Conservation (phyloP, 768 basidiomycete species). For the Leccinum boreale region DNA sequence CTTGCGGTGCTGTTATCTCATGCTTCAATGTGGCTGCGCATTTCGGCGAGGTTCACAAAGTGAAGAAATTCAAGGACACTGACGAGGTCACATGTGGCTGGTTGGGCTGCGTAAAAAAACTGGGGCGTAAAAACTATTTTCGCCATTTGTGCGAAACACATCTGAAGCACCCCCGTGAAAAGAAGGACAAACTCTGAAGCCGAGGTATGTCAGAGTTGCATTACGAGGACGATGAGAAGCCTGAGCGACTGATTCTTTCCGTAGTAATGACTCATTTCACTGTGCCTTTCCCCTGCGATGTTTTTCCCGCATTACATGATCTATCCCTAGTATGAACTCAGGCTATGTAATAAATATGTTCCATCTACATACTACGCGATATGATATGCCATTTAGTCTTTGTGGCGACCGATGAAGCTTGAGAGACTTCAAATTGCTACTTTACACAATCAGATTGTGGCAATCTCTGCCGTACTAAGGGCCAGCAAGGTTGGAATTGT, state of each 20-base stretch:
- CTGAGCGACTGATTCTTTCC: neutral
- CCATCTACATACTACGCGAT: neutral
- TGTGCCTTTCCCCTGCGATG: neutral
- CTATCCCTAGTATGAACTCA: neutral
- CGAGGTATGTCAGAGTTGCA: neutral
- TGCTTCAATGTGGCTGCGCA: neutral
- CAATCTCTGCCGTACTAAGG: too few species aligned
- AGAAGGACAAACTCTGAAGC: neutral
- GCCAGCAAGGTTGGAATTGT: too few species aligned
- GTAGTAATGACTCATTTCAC: neutral
- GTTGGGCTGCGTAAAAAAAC: rapidly evolving
- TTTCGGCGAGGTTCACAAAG: neutral
- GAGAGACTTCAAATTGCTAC: too few species aligned
- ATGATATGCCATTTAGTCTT: neutral
- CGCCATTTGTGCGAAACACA: conserved; percentile 3
- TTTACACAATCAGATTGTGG: too few species aligned
- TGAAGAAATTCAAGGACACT: neutral
- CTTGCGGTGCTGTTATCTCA: neutral
- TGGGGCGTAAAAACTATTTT: neutral
- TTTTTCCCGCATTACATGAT: neutral
- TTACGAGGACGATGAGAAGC: neutral
- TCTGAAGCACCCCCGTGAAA: neutral
- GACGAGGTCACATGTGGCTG: neutral
- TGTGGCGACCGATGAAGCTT: too few species aligned
- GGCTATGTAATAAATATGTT: neutral